Evolutionary conservation across 2,329 filamentous ascomycete species (phyloP).

Genomic region (Claviceps capensis): DNA sequence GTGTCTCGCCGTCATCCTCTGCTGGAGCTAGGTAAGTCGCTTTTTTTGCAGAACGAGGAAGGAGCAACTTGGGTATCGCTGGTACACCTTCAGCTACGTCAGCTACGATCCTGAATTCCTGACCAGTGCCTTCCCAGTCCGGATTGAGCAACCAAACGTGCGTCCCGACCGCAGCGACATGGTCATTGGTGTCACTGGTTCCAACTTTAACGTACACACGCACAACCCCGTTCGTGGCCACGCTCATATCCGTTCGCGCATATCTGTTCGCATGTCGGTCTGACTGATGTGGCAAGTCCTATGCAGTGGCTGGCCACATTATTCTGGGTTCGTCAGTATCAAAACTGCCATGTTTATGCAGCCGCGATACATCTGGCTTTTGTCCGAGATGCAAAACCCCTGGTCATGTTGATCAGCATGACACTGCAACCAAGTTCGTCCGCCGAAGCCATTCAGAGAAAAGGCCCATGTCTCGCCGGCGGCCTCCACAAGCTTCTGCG

Average conservation of each 20-base stretch:
- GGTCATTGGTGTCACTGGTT: no score
- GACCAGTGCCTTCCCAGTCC: neutral
- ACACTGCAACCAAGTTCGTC: neutral
- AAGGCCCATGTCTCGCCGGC: neutral
- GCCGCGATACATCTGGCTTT: neutral
- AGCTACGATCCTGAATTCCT: neutral
- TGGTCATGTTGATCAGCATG: neutral
- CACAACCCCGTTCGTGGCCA: no score
- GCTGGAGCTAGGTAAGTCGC: no score
- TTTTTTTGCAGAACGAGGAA: neutral
- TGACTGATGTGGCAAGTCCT: neutral
- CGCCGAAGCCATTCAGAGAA: neutral
- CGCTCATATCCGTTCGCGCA: no score
- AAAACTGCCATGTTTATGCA: neutral
- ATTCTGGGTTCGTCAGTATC: no score
- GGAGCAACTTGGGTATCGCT: neutral
- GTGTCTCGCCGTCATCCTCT: no score
- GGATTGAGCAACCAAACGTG: neutral
- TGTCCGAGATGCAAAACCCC: neutral
- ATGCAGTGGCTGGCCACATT: no score
- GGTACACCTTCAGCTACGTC: neutral
- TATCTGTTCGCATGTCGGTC: neutral
- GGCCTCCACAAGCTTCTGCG: neutral
- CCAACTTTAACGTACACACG: no score
- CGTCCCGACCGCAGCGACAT: neutral